Base-by-base conservation (phyloP, 257 asterid species). In the Plectranthus barbatus region DNA sequence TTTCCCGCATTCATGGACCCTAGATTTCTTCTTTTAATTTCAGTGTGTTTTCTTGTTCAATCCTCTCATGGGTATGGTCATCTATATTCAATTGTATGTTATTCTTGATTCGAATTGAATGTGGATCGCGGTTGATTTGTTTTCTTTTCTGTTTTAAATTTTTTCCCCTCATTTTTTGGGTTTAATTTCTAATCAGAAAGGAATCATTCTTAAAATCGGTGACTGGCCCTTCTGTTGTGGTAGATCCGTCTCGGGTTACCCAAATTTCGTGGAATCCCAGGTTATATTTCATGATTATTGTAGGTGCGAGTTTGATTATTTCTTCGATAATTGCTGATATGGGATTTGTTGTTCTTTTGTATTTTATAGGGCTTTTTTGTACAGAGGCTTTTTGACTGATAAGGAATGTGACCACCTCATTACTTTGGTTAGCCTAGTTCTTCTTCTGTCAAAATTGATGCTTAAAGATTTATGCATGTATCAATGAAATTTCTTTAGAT, bases 261-360 rank as follows among this genome's bases (percentile, higher is more conserved):
- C 97, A 82, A 77, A 81, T 93, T 65, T 90, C 96, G 60, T 84
- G 99, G 97, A 74, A 18, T 9, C 97, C 96, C 60, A 86, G 97
- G 96, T 91, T 44, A 20, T 47, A 5, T 13, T 14, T 57, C 40
- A 34, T 60, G 62, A 29, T 54, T 18, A 44, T 14, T 42, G 5
- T 55, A 0, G n/a, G 63, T 41, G 62, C 48, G 49, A 39, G 29
- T 56, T 49, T 58, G 24, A 23, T 49, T 19, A 20, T 23, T 56
- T 56, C 44, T 44, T 64, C 59, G 37, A 54, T 47, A 23, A 52
- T 42, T 60, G 44, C n/a, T 73, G 45, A 51, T 57, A 11, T 53
- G 72, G 41, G 41, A 47, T 53, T 52, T 65, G 46, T 1, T 66
- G 53, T 33, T 64, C 36, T 9, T 40, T 76, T 65, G 52, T 34